These are phyloP conservation scores for Tetrapyrgos nigripes DNA, from an alignment of 1,284 basidiomycete species.

Conservation along the genomic window DNA sequence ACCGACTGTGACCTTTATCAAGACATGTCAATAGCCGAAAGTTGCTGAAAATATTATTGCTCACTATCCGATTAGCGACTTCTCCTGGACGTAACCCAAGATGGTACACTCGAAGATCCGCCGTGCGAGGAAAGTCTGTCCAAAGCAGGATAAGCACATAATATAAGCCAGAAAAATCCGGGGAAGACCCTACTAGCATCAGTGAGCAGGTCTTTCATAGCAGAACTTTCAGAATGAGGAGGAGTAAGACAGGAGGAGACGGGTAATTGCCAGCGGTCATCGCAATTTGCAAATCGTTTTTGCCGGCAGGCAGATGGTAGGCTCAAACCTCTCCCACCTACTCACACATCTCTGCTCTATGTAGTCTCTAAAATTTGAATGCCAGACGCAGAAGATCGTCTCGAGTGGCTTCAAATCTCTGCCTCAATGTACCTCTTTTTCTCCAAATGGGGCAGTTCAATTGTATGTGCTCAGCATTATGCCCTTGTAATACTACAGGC, in stretches of 20 bases:
- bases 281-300: too few species aligned
- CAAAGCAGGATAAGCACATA: neutral
- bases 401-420: too few species aligned
- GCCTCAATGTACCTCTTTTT: too few species aligned
- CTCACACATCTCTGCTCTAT: too few species aligned
- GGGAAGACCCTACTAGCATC: slow-evolving; percentile 60
- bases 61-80: slow-evolving; percentile 82
- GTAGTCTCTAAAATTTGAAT: too few species aligned
- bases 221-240: slow-evolving; percentile 2
- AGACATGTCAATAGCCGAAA: neutral
- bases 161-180: neutral
- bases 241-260: neutral
- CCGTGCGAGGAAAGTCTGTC: slow-evolving; percentile 76
- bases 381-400: too few species aligned
- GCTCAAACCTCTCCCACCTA: too few species aligned
- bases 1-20: slow-evolving; percentile 74
- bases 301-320: too few species aligned
- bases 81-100: slow-evolving; percentile 77
- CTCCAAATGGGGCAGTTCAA: too few species aligned
- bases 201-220: slow-evolving; percentile 63
- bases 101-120: slow-evolving; percentile 77
- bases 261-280: neutral
- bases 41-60: slow-evolving; percentile 25
- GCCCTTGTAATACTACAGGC: too few species aligned
- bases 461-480: too few species aligned